Evolutionary conservation across 257 asterid genomes (phyloP).

Genomic region (Sherardia arvensis): DNA sequence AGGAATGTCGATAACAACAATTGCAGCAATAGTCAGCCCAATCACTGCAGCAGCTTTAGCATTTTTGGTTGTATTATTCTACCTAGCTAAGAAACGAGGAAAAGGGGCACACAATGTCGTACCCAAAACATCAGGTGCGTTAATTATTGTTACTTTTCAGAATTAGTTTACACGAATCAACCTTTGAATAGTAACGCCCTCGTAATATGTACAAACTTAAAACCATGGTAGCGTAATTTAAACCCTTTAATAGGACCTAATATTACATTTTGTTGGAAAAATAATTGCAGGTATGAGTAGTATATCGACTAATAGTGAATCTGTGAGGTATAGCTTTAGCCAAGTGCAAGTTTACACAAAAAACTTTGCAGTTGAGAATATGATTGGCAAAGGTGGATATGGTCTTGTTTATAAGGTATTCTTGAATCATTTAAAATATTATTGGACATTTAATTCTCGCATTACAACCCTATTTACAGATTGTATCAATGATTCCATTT

Average conservation of each 20-base stretch:
- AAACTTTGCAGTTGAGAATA: slow-evolving; percentile 7
- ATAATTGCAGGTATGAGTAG: neutral
- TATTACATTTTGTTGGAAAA: neutral
- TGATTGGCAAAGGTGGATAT: slow-evolving; percentile 22
- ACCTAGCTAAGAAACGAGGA: neutral
- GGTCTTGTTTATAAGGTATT: slow-evolving; percentile 28
- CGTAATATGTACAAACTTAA: no score
- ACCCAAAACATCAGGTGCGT: neutral
- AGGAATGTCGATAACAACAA: neutral
- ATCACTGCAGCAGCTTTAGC: neutral
- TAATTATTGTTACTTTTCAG: no score
- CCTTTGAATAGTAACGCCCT: no score
- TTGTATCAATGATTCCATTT: no score
- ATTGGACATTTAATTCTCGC: no score
- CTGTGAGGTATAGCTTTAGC: neutral
- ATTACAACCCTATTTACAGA: no score
- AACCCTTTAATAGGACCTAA: no score
- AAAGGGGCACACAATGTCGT: neutral
- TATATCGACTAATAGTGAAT: neutral
- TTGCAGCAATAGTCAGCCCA: neutral
- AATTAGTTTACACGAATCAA: no score
- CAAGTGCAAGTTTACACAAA: slow-evolving; percentile 12
- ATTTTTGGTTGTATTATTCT: neutral
- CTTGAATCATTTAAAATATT: no score
- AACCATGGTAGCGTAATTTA: no score